Evolutionary conservation across 106 monocot species (phyloP).

Genomic region (Platanthera zijinensis): DNA sequence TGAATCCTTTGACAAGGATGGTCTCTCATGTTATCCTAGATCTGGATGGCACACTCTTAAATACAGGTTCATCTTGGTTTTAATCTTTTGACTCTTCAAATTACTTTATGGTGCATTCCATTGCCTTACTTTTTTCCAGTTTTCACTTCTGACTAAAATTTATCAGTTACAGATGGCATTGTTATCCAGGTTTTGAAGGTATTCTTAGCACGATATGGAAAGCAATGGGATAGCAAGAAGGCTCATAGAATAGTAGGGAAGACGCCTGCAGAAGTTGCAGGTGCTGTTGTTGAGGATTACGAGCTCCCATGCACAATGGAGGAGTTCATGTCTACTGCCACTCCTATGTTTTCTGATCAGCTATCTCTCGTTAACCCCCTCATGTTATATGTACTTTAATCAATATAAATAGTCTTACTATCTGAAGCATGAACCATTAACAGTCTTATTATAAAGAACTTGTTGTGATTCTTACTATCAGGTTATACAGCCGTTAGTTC

Average conservation of each 20-base stretch:
- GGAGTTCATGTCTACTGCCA: constrained; percentile 55
- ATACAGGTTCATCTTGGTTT: constrained; percentile 53
- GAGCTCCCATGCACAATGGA: constrained; percentile 63
- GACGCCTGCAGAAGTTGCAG: constrained; percentile 69
- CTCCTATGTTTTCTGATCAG: constrained; percentile 63
- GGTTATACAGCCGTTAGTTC: background rate
- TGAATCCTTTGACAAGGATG: constrained; percentile 35
- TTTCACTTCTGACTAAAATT: background rate
- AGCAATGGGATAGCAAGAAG: constrained; percentile 61
- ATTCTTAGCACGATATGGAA: constrained; percentile 61
- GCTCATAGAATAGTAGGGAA: constrained; percentile 65
- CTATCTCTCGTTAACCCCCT: constrained; percentile 20
- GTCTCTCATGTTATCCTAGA: constrained; percentile 84
- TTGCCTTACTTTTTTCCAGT: background rate
- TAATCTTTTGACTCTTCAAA: background rate
- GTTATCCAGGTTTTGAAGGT: constrained; percentile 59
- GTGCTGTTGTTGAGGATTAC: constrained; percentile 63
- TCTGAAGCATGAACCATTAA: background rate
- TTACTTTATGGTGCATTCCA: background rate
- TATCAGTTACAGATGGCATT: constrained; percentile 53
- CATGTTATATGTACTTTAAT: background rate
- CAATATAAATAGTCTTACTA: background rate
- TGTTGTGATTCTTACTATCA: background rate
- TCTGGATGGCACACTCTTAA: constrained; percentile 88
- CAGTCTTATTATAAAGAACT: background rate